Base-by-base conservation (phyloP, 129 eudicot genomes). In the Chrysanthemum makinoi region DNA sequence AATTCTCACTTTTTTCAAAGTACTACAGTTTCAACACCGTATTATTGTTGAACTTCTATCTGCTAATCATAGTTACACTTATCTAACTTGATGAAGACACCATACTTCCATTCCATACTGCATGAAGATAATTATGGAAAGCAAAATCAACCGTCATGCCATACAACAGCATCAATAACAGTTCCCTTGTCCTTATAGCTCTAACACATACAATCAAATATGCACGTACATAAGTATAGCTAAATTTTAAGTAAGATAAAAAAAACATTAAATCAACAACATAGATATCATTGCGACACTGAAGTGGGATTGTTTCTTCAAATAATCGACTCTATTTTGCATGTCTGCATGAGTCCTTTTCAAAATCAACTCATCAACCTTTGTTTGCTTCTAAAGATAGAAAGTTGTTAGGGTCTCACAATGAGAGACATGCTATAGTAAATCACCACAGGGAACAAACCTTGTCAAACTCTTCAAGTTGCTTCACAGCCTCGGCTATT, bases 141-240 rank as follows among this genome's bases (percentile, higher is more conserved):
- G n/a, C n/a, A n/a, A n/a, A n/a, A n/a, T n/a, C n/a, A n/a, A 28
- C 98, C 97, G 81, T 94, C 98, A 84, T 94, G 87, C 98, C 98
- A 94, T 60, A 94, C 97, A 69, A 94, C 97, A 84, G 86, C 98
- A 87, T 94, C 96, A 10, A 94, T 79, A 46, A 90, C 81, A 47
- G 98, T 97, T 56, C 98, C 98, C 75, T 89, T 94, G 82, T 90
- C 99, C 79, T 94, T 93, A 74, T 89, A 89, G 82, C 86, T 83
- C 99, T 94, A 68, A 66, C 54, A 64, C 12, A 72, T 44, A 52
- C 50, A 51, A 72, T 55, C 66, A 64, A 9, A 30, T 11, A 65
- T 19, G 68, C 61, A 47, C 57, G n/a, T n/a, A n/a, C n/a, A 65
- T 66, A 74, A 69, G 44, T 49, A 74, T 22, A 35, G 22, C 24